Evolutionary conservation across 2,329 filamentous ascomycete genomes (phyloP), one percentile per base, ranked within the genome.

Genomic region (Arthrobotrys iridis): DNA sequence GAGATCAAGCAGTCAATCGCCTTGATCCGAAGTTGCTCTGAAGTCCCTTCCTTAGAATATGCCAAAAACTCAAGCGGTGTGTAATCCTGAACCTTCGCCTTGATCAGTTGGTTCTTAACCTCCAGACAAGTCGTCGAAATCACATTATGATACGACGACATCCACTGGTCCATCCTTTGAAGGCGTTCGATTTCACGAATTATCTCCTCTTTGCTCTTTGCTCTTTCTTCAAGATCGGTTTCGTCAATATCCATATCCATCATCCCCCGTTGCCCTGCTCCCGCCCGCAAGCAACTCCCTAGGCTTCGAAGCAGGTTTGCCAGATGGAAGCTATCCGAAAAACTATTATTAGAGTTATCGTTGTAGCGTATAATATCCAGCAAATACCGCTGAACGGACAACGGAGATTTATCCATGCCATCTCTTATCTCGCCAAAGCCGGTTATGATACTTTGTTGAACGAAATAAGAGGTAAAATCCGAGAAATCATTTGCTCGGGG

Each of bases 361-460:
- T 99, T 99, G 83, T 93, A 94, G 55, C 91, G 90, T 33, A 99
- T 85, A 80, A 96, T 91, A 78, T 97, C 93, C 20, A 96, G 87
- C 52, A 99, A 87, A 81, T 97, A 96, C 40, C 88, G 87, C 68
- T 93, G 91, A 3, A 93, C 93, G 60, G 89, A 86, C 80, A 90
- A 85, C 0, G 94, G 93, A 63, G 93, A 93, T 79, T 88, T 90
- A 37, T 93, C 91, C 64, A 89, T 87, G 40, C 85, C 84, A 79
- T 94, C 90, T 58, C 93, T 89, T 52, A 98, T 88, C 77, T 88
- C 87, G 1, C 93, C 88, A 77, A 99, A 90, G 4, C 93, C 91
- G 77, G 88, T 87, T 0, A 93, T 89, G 62, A 99, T 95, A 10
- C 91, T 89, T 77, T 90, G 89, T 78, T 97, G 93, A 4, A 98